A percentile compares a stretch with the other conserved stretches of the same genome.
These are phyloP conservation scores for Aspergillus unguis DNA, from an alignment of 2,329 filamentous ascomycete genomes.

Conservation along the genomic window DNA sequence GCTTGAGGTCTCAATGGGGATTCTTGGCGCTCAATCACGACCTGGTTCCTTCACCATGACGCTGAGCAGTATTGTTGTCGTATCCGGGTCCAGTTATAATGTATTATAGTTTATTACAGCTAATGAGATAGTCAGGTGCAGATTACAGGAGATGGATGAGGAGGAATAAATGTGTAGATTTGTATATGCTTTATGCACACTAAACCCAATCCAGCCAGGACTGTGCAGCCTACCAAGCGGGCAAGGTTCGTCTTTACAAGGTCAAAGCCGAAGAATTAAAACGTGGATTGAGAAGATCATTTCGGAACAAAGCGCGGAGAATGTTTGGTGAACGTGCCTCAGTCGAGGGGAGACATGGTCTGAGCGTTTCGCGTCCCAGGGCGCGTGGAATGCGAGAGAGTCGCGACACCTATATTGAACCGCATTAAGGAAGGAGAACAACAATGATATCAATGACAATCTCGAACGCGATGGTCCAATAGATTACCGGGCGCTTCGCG, in stretches of 20 bases:
- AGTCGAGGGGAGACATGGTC: slow-evolving; percentile 8
- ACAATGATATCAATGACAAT: slow-evolving; percentile 9
- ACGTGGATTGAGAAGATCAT: slow-evolving; percentile 2
- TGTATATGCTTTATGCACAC: too few species aligned
- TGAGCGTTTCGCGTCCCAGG: slow-evolving; percentile 22
- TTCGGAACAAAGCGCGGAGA: not conserved
- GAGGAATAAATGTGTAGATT: too few species aligned
- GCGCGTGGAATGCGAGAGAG: slow-evolving; percentile 23
- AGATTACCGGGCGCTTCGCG: slow-evolving; percentile 16
- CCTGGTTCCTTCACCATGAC: not conserved
- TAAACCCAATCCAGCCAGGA: too few species aligned
- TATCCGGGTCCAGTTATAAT: too few species aligned
- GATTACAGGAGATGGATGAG: too few species aligned
- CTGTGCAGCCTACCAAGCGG: too few species aligned
- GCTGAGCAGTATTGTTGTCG: too few species aligned
- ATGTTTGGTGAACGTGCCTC: not conserved
- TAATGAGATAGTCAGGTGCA: too few species aligned
- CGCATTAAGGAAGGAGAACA: slow-evolving; percentile 1
- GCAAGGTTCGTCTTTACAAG: not conserved
- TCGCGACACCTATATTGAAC: slow-evolving; percentile 14
- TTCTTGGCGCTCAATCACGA: slow-evolving; percentile 10
- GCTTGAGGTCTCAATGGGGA: not conserved
- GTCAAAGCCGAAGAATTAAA: slow-evolving; percentile 2
- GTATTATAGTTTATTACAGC: too few species aligned
- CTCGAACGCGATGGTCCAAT: slow-evolving; percentile 17